These are phyloP conservation scores for Heterobasidion parviporum DNA, from an alignment of 1,284 basidiomycete genomes.

Conservation along the genomic window DNA sequence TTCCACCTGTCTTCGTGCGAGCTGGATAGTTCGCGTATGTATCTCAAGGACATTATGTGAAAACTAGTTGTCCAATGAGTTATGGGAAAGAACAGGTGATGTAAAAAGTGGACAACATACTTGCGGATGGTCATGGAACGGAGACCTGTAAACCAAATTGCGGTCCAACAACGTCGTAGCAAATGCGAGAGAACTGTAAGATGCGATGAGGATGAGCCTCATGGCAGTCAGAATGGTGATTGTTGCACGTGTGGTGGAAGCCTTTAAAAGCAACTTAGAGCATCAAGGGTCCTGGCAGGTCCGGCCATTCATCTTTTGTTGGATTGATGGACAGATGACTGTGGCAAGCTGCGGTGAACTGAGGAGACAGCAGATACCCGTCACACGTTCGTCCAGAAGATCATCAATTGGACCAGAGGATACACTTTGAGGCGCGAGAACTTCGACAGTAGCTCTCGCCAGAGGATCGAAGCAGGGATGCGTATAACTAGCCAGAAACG, in stretches of 20 bases:
- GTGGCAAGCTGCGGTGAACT: too few species aligned
- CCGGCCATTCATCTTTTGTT: too few species aligned
- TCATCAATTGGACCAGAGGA: too few species aligned
- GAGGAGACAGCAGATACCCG: too few species aligned
- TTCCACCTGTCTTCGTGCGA: slow-evolving; percentile 30
- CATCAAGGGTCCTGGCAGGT: too few species aligned
- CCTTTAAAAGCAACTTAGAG: neutral
- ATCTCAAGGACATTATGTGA: slow-evolving; percentile 30
- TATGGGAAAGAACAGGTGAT: neutral
- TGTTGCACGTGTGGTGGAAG: neutral
- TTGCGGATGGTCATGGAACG: slow-evolving; percentile 33
- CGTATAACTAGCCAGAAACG: neutral
- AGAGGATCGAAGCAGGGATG: too few species aligned
- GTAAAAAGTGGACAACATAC: slow-evolving; percentile 16
- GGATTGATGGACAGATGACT: too few species aligned
- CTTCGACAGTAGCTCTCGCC: too few species aligned
- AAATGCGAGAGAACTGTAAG: slow-evolving; percentile 10
- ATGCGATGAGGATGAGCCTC: slow-evolving; percentile 5
- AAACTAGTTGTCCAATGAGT: slow-evolving; percentile 21
- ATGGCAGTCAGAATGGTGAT: neutral
- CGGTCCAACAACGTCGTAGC: slow-evolving; percentile 30
- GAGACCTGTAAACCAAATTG: slow-evolving; percentile 42
- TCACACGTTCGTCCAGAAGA: too few species aligned
- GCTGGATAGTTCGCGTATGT: slow-evolving; percentile 28
- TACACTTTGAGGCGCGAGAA: too few species aligned